Conservation (phyloP, 1,139 yeast species). For the Pichia terricola region DNA sequence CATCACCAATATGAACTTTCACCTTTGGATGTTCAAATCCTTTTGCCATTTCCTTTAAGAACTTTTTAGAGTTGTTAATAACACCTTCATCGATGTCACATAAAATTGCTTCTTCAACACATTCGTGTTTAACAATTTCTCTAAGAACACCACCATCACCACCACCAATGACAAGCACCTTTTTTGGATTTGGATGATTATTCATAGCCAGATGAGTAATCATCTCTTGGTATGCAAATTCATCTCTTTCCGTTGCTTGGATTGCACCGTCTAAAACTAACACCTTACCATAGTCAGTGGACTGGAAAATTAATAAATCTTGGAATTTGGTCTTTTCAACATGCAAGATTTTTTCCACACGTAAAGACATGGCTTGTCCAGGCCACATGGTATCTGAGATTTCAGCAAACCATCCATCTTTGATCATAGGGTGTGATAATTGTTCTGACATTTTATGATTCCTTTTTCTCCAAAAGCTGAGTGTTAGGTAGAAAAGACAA, state of each 20-base stretch:
- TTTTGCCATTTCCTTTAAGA: conserved; percentile 71
- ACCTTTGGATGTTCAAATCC: conserved; percentile 67
- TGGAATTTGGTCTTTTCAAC: conserved; percentile 72
- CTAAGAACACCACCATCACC: conserved; percentile 92
- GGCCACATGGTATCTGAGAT: conserved; percentile 34
- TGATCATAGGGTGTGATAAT: conserved; percentile 15
- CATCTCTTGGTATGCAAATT: conserved; percentile 85
- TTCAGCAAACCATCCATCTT: conserved; percentile 20
- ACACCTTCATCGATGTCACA: conserved; percentile 91
- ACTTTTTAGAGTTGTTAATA: conserved; percentile 63
- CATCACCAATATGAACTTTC: conserved; percentile 72
- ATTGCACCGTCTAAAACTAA: conserved; percentile 78
- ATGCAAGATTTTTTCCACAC: conserved; percentile 68
- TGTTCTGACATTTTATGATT: conserved; percentile 5
- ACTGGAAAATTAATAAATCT: conserved; percentile 70
- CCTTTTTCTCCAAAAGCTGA: too few species aligned
- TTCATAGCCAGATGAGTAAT: conserved; percentile 72
- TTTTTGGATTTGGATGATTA: conserved; percentile 64
- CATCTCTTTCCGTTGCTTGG: conserved; percentile 85
- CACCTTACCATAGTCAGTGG: conserved; percentile 73
- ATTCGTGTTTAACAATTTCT: conserved; percentile 70
- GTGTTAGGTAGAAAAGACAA: too few species aligned
- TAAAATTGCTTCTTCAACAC: conserved; percentile 62
- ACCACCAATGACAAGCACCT: conserved; percentile 82
- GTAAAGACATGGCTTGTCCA: conserved; percentile 86